Evolutionary conservation across 2,329 filamentous ascomycete genomes (phyloP).

Genomic region (Daldinia sp.): DNA sequence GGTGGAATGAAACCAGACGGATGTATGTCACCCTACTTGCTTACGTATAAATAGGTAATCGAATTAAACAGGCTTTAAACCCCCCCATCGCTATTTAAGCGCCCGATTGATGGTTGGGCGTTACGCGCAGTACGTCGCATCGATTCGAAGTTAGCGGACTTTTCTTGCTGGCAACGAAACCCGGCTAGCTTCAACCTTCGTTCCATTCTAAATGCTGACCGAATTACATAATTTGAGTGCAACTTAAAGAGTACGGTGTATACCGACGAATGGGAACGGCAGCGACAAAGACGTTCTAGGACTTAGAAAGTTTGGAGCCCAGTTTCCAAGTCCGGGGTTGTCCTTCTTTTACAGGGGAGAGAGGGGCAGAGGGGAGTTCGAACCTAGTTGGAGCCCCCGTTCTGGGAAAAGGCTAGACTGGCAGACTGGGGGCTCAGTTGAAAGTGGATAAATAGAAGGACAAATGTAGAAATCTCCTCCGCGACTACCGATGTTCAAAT

Average conservation of each 20-base stretch:
- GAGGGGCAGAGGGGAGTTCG: not conserved
- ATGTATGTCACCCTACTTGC: constrained; percentile 11
- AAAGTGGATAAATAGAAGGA: constrained; percentile 20
- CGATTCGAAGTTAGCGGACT: constrained; percentile 17
- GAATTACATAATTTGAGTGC: not conserved
- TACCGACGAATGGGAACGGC: constrained; percentile 6
- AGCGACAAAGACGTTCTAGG: not conserved
- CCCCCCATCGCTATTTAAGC: constrained; percentile 17
- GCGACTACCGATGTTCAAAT: constrained; percentile 13
- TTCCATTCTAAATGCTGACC: not conserved
- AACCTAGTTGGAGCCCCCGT: not conserved
- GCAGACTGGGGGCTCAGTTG: not conserved
- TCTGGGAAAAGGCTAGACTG: constrained; percentile 27
- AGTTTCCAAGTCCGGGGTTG: constrained; percentile 1
- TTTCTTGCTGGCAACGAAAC: not conserved
- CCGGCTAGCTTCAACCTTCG: constrained; percentile 6
- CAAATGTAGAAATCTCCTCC: constrained; percentile 36
- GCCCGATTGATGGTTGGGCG: constrained; percentile 16
- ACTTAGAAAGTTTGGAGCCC: too few relatives aligned
- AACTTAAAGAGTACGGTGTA: not conserved
- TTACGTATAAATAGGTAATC: constrained; percentile 8
- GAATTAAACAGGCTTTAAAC: not conserved
- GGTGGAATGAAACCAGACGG: constrained; percentile 25
- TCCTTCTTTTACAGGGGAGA: not conserved
- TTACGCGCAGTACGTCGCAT: constrained; percentile 11